Conservation (phyloP, 1,284 basidiomycete genomes). For the Fereydounia khargensis region DNA sequence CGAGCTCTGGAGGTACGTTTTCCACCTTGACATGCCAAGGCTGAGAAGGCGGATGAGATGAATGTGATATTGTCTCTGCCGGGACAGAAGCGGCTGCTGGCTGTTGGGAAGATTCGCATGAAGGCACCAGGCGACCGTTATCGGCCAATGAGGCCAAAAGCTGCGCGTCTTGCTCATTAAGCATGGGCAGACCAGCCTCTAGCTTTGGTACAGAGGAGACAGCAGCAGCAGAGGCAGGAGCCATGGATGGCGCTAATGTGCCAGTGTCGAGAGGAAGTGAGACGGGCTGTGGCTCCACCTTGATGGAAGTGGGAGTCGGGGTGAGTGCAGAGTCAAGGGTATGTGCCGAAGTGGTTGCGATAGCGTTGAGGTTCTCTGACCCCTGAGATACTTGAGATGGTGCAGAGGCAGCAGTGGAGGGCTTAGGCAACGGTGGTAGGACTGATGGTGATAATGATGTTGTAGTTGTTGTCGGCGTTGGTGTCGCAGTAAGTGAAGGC, state of each 20-base stretch:
- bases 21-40: background rate
- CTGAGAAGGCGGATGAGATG: background rate
- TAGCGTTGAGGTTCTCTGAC: slow-evolving; percentile 27
- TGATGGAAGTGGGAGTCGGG: background rate
- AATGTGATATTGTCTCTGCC: background rate
- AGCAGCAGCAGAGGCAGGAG: background rate
- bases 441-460: no score
- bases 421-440: no score
- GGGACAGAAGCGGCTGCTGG: background rate
- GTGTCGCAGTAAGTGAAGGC: no score
- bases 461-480: no score
- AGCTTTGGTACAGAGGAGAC: slow-evolving; percentile 10
- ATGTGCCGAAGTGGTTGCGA: slow-evolving; percentile 38
- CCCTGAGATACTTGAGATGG: no score
- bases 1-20: background rate
- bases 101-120: background rate
- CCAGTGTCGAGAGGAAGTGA: background rate
- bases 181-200: slow-evolving; percentile 13
- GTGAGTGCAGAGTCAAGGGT: slow-evolving; percentile 18
- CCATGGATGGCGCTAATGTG: background rate
- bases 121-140: slow-evolving; percentile 22
- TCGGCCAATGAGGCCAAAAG: slow-evolving; percentile 34
- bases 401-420: no score
- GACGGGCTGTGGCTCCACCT: background rate
- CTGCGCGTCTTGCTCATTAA: slow-evolving; percentile 41